These are phyloP conservation scores for Polychaeton citri DNA, from an alignment of 2,329 filamentous ascomycete genomes.

Conservation along the genomic window DNA sequence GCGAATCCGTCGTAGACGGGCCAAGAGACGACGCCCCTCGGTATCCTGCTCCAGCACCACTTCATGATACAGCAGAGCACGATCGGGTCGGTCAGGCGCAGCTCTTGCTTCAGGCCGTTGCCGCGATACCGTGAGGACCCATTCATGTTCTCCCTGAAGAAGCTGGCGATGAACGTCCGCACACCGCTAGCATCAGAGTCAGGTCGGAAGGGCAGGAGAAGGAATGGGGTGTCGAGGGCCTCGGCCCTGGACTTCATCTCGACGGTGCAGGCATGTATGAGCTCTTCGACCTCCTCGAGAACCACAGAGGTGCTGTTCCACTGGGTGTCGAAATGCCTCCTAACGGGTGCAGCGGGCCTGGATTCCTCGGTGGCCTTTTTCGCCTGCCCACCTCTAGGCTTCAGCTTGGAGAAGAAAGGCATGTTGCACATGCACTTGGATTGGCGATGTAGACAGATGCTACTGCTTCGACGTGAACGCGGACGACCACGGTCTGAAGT, in stretches of 20 bases:
- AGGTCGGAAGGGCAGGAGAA: slow-evolving; percentile 86
- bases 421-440: slow-evolving; percentile 20
- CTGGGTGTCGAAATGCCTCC: slow-evolving; percentile 72
- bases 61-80: slow-evolving; percentile 89
- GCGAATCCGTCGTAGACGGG: slow-evolving; percentile 94
- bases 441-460: too few species aligned
- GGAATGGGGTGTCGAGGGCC: slow-evolving; percentile 84
- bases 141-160: slow-evolving; percentile 60
- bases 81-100: slow-evolving; percentile 88
- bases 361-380: slow-evolving; percentile 44
- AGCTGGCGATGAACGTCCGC: slow-evolving; percentile 83
- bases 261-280: slow-evolving; percentile 70
- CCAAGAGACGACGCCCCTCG: slow-evolving; percentile 88
- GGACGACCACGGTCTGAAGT: too few species aligned
- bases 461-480: too few species aligned
- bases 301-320: slow-evolving; percentile 73
- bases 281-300: slow-evolving; percentile 80
- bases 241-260: slow-evolving; percentile 74
- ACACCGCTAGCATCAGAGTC: slow-evolving; percentile 85
- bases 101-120: slow-evolving; percentile 63
- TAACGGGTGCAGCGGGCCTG: slow-evolving; percentile 34
- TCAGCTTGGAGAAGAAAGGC: slow-evolving; percentile 52
- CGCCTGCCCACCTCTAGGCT: slow-evolving; percentile 52
- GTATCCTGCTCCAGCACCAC: slow-evolving; percentile 94
- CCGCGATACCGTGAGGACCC: slow-evolving; percentile 47